A percentile compares a stretch with the other conserved stretches of the same genome.
Evolutionary conservation across 2,329 filamentous ascomycete species (phyloP).

Genomic region (Amauroascus niger): DNA sequence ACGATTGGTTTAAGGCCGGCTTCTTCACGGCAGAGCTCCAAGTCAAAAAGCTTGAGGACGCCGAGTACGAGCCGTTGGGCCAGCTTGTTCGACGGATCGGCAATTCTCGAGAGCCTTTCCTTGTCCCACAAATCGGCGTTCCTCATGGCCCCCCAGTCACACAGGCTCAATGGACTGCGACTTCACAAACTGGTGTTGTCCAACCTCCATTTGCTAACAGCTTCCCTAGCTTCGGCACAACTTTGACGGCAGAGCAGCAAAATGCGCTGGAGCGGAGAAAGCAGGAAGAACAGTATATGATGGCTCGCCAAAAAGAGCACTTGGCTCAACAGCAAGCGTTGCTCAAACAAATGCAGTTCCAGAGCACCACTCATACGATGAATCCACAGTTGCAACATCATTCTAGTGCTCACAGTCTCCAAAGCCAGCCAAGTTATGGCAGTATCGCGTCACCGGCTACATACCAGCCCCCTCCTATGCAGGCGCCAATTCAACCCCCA

Average conservation of each 20-base stretch:
- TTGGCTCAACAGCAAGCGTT: constrained; percentile 77
- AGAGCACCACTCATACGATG: constrained; percentile 44
- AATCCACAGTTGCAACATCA: constrained; percentile 73
- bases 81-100: constrained; percentile 92
- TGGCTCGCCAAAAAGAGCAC: constrained; percentile 91
- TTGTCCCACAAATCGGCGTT: constrained; percentile 94
- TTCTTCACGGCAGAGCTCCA: constrained; percentile 93
- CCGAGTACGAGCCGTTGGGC: constrained; percentile 87
- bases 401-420: constrained; percentile 86
- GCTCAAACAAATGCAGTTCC: constrained; percentile 61
- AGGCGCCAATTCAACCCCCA: constrained; percentile 49
- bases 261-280: constrained; percentile 94
- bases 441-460: constrained; percentile 82
- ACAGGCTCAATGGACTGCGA: constrained; percentile 42
- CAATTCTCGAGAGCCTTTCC: constrained; percentile 92
- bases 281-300: constrained; percentile 94
- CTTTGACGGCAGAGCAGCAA: constrained; percentile 92
- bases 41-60: constrained; percentile 89
- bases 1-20: constrained; percentile 98
- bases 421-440: constrained; percentile 93
- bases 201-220: constrained; percentile 85
- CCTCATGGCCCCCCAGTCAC: constrained; percentile 66
- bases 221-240: constrained; percentile 94
- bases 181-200: constrained; percentile 50
- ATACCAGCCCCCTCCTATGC: constrained; percentile 53